Evolutionary conservation across 2,329 filamentous ascomycete species (phyloP), one percentile per base, ranked within the genome.

Genomic region (Aspergillus melleus): DNA sequence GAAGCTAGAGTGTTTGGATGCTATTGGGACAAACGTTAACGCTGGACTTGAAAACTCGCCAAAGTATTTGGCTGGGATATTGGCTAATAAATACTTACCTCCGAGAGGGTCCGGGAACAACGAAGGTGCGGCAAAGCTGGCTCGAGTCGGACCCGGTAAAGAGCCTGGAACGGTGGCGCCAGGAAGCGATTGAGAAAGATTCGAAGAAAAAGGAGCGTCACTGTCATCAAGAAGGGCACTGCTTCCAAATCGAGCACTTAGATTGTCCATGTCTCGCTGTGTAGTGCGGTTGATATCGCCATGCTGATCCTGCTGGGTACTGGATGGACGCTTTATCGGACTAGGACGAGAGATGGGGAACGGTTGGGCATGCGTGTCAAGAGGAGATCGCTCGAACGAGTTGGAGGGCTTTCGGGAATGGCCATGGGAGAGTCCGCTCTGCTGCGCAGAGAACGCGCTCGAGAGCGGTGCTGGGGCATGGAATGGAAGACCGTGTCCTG

Each of bases 291-390:
- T 77, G 30, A 77, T 73, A 30, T 76, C 72, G 44, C 72, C 72
- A 57, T 72, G 76, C 47, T 47, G 44, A 20, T 83, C 83, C 57
- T 79, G 80, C 30, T 84, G 84, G 10, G 83, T 86, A 73, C 92
- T 96, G 16, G 88, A 88, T 0, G 95, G 94, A 36, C 92, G 86
- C 63, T 94, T 91, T 64, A 98, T 97, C 0, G 94, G 94, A 24
- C 90, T 86, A 26, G 93, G 94, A 56, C 92, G 86, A 50, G 89
- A 85, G 61, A 96, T 94, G 1, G 91, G 90, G 63, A 92, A 88
- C 36, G 88, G 82, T 56, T 86, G 80, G 11, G 81, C 75, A 26
- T 82, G 78, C 16, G 80, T 80, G 9, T 93, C 90, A 62, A 88
- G 86, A 12, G 76, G 79, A 20, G 81, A 80, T 64, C 81, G 81